Base-by-base conservation (phyloP, 2,329 filamentous ascomycete species). In the Colletotrichum lupini region DNA sequence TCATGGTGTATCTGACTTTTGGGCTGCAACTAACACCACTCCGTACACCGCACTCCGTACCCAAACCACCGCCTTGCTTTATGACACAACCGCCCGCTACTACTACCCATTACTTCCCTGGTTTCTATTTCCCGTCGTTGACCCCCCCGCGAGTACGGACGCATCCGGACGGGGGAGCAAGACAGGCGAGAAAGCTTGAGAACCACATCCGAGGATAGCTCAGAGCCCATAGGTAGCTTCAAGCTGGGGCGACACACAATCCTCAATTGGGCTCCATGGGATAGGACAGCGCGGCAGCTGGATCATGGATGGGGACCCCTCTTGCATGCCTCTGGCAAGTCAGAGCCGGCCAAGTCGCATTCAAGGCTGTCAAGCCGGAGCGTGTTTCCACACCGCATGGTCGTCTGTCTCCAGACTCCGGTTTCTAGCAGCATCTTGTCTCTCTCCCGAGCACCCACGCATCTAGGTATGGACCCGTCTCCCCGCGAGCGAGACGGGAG, bases 271-370 rank as follows among this genome's bases (percentile, higher is more conserved):
- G 53, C 62, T 52, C 26, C 28, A 68, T 42, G 53, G 24, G 66
- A 64, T 63, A 58, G 67, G 59, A 58, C 59, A 62, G 32, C 28
- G 32, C 28, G 28, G 26, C 16, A 30, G n/a, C 37, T 57, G 56
- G 53, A 60, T 70, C 32, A 35, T 35, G 32, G 32, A 35, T 1
- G 32, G 11, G 60, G 67, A 32, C 11, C 62, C 37, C 49, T 72
- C 61, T 68, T 75, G 74, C 74, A 68, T 24, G 59, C 30, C 64
- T 52, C 58, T 73, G 60, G 74, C 71, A 67, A 75, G 70, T 75
- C 35, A 67, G 61, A 74, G 66, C 49, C 49, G 71, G 73, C 74
- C 74, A 75, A 75, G 74, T 72, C 73, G 59, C 55, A 52, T 30
- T 14, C 4, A 24, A 64, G 61, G 67, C 67, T 65, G 59, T 37